Conservation (phyloP, 495 filamentous ascomycete genomes). For the Penicillium mononematosum region DNA sequence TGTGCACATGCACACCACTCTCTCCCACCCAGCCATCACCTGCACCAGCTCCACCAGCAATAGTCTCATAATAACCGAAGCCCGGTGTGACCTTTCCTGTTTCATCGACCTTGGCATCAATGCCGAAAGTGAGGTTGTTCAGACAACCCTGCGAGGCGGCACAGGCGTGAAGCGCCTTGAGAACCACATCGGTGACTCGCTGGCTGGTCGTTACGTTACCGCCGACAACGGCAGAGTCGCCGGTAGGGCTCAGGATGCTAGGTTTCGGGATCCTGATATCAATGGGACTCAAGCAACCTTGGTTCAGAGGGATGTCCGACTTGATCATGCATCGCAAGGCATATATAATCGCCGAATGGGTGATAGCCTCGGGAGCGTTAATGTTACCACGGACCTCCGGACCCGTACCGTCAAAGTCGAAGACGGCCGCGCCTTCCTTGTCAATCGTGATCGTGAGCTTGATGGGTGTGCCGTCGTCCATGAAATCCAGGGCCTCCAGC, state of each 20-base stretch:
- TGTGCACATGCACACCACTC: constrained; percentile 88
- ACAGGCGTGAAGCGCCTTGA: constrained; percentile 85
- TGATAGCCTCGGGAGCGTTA: constrained; percentile 92
- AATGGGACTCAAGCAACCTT: constrained; percentile 89
- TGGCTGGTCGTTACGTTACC: constrained; percentile 93
- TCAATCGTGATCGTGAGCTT: constrained; percentile 82
- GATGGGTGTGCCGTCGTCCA: constrained; percentile 96
- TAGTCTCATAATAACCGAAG: constrained; percentile 99
- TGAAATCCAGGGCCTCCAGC: constrained; percentile 83
- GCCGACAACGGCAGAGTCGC: constrained; percentile 84
- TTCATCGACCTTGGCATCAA: constrained; percentile 47
- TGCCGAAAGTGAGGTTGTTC: constrained; percentile 70
- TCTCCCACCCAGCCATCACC: constrained; percentile 74
- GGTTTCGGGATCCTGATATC: constrained; percentile 77
- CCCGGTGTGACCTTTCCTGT: constrained; percentile 78
- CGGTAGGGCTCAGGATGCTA: constrained; percentile 81
- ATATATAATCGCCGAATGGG: constrained; percentile 97
- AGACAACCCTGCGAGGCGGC: constrained; percentile 89
- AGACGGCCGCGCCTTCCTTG: constrained; percentile 80
- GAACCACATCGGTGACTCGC: constrained; percentile 89
- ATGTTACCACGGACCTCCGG: constrained; percentile 92
- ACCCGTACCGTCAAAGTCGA: constrained; percentile 85
- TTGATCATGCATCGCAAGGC: constrained; percentile 88
- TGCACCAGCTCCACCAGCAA: constrained; percentile 88
- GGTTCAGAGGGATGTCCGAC: constrained; percentile 95